Percentiles rank a stretch among this genome's conserved stretches.
These are phyloP conservation scores for Physcomitrellopsis africana DNA, from an alignment of 225 moss, liverwort and hornwort genomes.

Conservation along the genomic window DNA sequence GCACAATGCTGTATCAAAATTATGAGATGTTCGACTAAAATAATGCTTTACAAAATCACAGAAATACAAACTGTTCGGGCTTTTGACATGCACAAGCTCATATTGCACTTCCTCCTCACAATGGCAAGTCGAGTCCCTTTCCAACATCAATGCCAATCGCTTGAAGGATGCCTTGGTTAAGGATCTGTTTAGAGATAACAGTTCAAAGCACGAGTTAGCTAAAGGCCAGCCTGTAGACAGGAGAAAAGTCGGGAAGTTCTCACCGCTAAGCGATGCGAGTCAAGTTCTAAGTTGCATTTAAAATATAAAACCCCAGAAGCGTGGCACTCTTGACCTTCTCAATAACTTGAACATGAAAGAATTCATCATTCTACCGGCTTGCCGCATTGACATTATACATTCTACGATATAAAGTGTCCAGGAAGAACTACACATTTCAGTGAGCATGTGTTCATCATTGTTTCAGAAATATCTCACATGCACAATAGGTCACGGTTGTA, in stretches of 20 bases:
- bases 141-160: conserved; percentile 76
- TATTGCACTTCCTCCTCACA: conserved; percentile 39
- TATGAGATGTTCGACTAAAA: background rate
- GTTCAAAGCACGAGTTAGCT: background rate
- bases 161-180: conserved; percentile 66
- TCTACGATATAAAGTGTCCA: background rate
- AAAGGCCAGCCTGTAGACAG: background rate
- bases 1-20: background rate
- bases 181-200: conserved; percentile 40
- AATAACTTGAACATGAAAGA: background rate
- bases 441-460: background rate
- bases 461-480: background rate
- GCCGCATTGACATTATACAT: background rate
- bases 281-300: background rate
- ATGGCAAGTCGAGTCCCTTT: conserved; percentile 81
- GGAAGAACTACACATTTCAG: background rate
- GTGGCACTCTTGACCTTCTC: background rate
- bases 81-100: background rate
- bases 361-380: background rate
- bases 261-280: background rate
- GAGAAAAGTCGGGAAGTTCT: background rate
- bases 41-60: conserved; percentile 14
- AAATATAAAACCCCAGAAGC: no score
- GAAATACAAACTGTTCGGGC: conserved; percentile 1
- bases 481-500: no score